Base-by-base conservation (phyloP, 441 rosid species). In the Pelargonium fulgidum region DNA sequence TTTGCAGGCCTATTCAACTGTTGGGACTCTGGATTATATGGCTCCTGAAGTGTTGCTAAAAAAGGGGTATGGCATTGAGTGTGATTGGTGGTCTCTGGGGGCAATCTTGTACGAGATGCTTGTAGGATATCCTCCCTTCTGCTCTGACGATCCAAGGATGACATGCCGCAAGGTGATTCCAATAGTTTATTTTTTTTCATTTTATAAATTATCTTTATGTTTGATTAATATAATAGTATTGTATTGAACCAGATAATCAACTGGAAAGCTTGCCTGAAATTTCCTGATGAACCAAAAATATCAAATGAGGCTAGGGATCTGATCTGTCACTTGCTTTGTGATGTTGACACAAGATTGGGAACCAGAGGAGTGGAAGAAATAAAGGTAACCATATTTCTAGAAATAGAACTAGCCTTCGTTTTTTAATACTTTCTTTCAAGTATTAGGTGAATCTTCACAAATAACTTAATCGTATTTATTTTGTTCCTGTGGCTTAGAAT, bases 21-120 rank as follows among this genome's bases (percentile, higher is more conserved):
- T 93, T 73, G 98, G 97, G 74, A 93, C 97, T 13, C 97, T 96
- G 1, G 98, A 93, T 72, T 93, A 93, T 80, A 93, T 93, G 69
- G 97, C 98, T 83, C 98, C 98, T 59, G 98, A 93, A 84, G 96
- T 93, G 62, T 83, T 93, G 70, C 80, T 90, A 80, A 93, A 93
- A 92, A 93, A 90, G 79, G 98, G 97, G 76, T 93, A 93, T 80
- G 97, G 97, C 87, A 88, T 86, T 89, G 98, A 93, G 78, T 93
- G 98, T 78, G 98, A 93, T 80, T 93, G 98, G 98, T 93, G 98
- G 97, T 93, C 98, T 41, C 82, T 93, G 62, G 97, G 98, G 71
- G 98, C 98, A 75, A 93, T 90, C 72, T 84, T 90, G 97, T 93
- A 93, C 61, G 98, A 93, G 78, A 93, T 93, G 98, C 96, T 93